A percentile compares a stretch with the other conserved stretches of the same genome.
phyloP scores from a whole-genome alignment of 495 filamentous ascomycete genomes.

The Hapsidospora chrysogenum region DNA sequence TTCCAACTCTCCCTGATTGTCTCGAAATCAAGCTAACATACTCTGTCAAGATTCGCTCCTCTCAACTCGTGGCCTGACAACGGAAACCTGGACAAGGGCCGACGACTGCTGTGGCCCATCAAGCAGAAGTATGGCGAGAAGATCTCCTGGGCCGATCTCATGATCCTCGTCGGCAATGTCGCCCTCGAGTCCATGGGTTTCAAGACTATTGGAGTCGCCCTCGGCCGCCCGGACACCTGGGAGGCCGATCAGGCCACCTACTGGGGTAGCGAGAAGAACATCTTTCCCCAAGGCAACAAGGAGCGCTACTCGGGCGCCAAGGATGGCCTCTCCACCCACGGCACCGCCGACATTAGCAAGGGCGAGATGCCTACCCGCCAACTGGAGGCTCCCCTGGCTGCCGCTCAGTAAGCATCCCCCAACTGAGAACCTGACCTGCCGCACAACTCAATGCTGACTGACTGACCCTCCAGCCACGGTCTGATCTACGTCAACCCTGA shows the following conservation, averaged over 20 bases:
- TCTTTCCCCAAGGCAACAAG: constrained; percentile 55
- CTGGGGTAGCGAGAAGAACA: constrained; percentile 57
- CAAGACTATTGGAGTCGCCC: constrained; percentile 56
- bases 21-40: constrained; percentile 16
- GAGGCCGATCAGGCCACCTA: constrained; percentile 57
- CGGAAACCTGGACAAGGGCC: constrained; percentile 58
- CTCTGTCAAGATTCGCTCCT: constrained; percentile 55
- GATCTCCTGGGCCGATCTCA: constrained; percentile 60
- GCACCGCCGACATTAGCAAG: constrained; percentile 17
- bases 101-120: constrained; percentile 60
- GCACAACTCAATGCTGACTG: not conserved
- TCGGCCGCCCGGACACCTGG: constrained; percentile 50
- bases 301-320: constrained; percentile 40
- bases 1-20: not conserved
- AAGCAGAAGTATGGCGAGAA: constrained; percentile 71
- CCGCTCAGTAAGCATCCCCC: constrained; percentile 14
- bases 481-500: constrained; percentile 67
- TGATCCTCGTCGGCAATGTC: constrained; percentile 54
- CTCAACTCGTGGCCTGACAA: constrained; percentile 74
- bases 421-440: not conserved
- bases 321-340: constrained; percentile 21
- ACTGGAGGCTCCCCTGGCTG: constrained; percentile 44
- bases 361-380: constrained; percentile 22
- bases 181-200: constrained; percentile 61
- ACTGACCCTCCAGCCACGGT: constrained; percentile 36